Conservation (phyloP, 192 early-diverging fungal genomes). For the Coemansia sp. region DNA sequence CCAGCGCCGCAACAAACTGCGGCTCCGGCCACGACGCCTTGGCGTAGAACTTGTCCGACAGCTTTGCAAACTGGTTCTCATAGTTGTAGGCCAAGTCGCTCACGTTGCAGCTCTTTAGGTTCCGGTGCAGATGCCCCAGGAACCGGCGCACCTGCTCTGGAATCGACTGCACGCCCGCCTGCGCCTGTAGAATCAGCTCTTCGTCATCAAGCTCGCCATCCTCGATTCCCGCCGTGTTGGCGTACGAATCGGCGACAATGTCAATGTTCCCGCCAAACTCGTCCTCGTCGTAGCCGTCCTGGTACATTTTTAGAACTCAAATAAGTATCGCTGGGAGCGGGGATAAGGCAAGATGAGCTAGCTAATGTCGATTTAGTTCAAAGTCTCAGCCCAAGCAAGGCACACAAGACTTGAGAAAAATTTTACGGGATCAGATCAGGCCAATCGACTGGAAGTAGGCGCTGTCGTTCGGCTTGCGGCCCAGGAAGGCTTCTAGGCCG, state of each 20-base stretch:
- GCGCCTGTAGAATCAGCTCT: conserved; percentile 29
- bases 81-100: conserved; percentile 85
- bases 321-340: background rate
- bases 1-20: conserved; percentile 70
- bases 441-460: conserved; percentile 68
- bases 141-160: conserved; percentile 84
- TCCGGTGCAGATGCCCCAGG: conserved; percentile 72
- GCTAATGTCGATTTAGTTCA: background rate
- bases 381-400: too few relatives aligned
- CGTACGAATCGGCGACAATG: conserved; percentile 40
- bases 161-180: conserved; percentile 53
- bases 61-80: conserved; percentile 82
- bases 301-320: conserved; percentile 28
- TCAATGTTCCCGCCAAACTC: conserved; percentile 48
- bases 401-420: background rate
- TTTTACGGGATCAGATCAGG: conserved; percentile 2
- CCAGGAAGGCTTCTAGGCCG: conserved; percentile 63
- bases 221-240: conserved; percentile 26
- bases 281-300: conserved; percentile 41
- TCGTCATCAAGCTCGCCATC: conserved; percentile 31
- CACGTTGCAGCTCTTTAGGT: conserved; percentile 71
- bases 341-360: too few relatives aligned
- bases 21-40: conserved; percentile 89
- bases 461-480: conserved; percentile 62
- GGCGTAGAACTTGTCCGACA: conserved; percentile 87